Evolutionary conservation across 2,329 filamentous ascomycete species (phyloP).

Genomic region (Bipolaris cookei): DNA sequence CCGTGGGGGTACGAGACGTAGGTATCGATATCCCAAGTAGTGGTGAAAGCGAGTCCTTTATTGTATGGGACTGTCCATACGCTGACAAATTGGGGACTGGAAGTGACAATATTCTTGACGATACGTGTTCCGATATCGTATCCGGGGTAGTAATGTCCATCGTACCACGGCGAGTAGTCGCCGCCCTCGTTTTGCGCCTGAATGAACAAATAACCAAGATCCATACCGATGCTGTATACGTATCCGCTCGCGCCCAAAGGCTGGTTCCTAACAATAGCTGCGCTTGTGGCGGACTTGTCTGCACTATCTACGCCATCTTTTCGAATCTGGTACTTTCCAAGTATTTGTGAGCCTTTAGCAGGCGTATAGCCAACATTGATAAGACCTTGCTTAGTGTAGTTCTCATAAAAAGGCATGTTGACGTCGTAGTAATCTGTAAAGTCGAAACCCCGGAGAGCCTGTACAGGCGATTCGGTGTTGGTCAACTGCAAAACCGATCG

Average conservation of each 20-base stretch:
- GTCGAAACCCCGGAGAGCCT: constrained; percentile 12
- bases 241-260: constrained; percentile 7
- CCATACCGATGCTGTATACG: constrained; percentile 17
- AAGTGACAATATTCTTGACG: constrained; percentile 16
- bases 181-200: constrained; percentile 9
- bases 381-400: constrained; percentile 8
- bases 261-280: constrained; percentile 13
- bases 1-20: constrained; percentile 17
- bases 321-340: constrained; percentile 8
- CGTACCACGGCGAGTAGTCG: constrained; percentile 12
- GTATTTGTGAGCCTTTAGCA: constrained; percentile 6
- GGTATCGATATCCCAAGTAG: constrained; percentile 16
- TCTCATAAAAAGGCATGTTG: constrained; percentile 13
- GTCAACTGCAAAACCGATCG: constrained; percentile 11
- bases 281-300: constrained; percentile 9
- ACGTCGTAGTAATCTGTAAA: constrained; percentile 11
- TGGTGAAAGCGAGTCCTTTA: constrained; percentile 15
- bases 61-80: constrained; percentile 17
- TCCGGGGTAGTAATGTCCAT: constrained; percentile 16
- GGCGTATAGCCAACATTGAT: constrained; percentile 16
- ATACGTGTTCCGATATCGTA: constrained; percentile 16
- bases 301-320: constrained; percentile 6
- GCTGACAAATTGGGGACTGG: constrained; percentile 9
- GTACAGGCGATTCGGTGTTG: constrained; percentile 4
- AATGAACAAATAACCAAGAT: constrained; percentile 9